These are phyloP conservation scores for Hemisphaericaspora xylofermentans DNA, from an alignment of 1,139 yeast species.

Conservation along the genomic window DNA sequence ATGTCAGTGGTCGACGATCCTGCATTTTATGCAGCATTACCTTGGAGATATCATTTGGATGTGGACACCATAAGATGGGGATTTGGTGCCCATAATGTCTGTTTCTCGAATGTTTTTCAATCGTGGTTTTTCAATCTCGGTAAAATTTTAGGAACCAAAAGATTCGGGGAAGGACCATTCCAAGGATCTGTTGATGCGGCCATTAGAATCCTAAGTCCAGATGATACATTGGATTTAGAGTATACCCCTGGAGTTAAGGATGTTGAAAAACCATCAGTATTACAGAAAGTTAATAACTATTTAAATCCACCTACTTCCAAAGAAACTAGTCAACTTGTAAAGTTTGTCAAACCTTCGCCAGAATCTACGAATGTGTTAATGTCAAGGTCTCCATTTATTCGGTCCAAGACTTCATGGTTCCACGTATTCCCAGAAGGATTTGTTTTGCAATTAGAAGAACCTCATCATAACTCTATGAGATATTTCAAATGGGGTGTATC, in stretches of 20 bases:
- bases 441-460: constrained; percentile 81
- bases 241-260: constrained; percentile 37
- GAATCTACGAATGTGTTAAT: constrained; percentile 34
- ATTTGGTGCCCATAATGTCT: constrained; percentile 87
- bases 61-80: constrained; percentile 86
- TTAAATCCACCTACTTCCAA: constrained; percentile 11
- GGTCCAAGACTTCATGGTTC: constrained; percentile 79
- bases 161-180: constrained; percentile 92
- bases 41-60: constrained; percentile 63
- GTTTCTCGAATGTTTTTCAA: constrained; percentile 60
- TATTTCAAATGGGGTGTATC: constrained; percentile 97
- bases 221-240: constrained; percentile 62
- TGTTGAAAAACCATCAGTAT: constrained; percentile 25
- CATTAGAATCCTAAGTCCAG: constrained; percentile 78
- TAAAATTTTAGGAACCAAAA: constrained; percentile 76
- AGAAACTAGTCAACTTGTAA: constrained; percentile 19
- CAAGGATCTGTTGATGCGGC: constrained; percentile 91
- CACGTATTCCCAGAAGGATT: constrained; percentile 96
- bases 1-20: constrained; percentile 96
- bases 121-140: constrained; percentile 81
- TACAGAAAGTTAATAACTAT: constrained; percentile 32
- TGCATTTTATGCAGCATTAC: constrained; percentile 81
- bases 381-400: constrained; percentile 47
- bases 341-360: constrained; percentile 29
- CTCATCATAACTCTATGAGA: constrained; percentile 80